phyloP scores from a whole-genome alignment of 2,329 filamentous ascomycete species.

The Emericellopsis atlantica region DNA sequence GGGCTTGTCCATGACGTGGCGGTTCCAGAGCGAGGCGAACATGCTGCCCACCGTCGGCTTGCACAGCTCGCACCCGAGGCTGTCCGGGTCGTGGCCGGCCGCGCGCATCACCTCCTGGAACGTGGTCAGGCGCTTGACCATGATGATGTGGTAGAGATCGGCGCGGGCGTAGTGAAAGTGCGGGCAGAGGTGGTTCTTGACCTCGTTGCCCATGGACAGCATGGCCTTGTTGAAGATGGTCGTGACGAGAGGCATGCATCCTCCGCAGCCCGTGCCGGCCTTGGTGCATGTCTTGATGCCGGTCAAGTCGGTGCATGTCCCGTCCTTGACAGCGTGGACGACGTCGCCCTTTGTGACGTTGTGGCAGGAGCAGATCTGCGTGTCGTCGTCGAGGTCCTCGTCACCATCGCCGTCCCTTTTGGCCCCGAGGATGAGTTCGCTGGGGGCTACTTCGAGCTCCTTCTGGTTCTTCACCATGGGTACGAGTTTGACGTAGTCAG shows the following conservation, averaged over 20 bases:
- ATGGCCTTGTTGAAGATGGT: slow-evolving; percentile 86
- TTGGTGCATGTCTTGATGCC: slow-evolving; percentile 86
- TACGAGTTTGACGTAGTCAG: slow-evolving; percentile 80
- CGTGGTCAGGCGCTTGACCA: slow-evolving; percentile 63
- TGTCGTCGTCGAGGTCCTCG: slow-evolving; percentile 72
- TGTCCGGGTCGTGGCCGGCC: slow-evolving; percentile 57
- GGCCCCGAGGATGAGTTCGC: slow-evolving; percentile 72
- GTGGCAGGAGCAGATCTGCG: slow-evolving; percentile 86
- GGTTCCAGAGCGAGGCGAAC: slow-evolving; percentile 71
- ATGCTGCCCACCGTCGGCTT: slow-evolving; percentile 76
- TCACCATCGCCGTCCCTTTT: slow-evolving; percentile 62
- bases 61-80: slow-evolving; percentile 76
- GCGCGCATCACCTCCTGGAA: slow-evolving; percentile 68
- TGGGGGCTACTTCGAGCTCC: slow-evolving; percentile 61
- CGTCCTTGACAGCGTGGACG: slow-evolving; percentile 58
- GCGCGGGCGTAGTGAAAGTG: slow-evolving; percentile 77
- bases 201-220: slow-evolving; percentile 72
- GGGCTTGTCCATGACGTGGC: slow-evolving; percentile 62
- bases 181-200: slow-evolving; percentile 74
- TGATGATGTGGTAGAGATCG: slow-evolving; percentile 83
- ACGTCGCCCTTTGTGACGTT: slow-evolving; percentile 83
- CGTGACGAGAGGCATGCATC: slow-evolving; percentile 79
- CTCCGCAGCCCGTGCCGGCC: slow-evolving; percentile 80
- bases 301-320: slow-evolving; percentile 67
- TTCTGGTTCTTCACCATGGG: slow-evolving; percentile 80